Conservation (phyloP, 306 rosid species). For the Pterocarpus santalinus region DNA sequence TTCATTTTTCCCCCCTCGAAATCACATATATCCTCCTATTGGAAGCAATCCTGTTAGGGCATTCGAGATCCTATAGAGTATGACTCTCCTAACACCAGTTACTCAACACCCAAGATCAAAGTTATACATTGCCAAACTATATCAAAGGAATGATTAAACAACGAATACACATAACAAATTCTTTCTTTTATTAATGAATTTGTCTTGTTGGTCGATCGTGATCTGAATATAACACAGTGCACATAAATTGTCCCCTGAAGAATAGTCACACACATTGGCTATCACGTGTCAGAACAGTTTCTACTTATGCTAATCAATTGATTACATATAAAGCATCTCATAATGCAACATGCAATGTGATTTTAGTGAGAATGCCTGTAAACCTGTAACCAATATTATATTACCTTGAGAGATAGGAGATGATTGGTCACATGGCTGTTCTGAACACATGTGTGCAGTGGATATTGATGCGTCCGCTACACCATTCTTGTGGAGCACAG, state of each 20-base stretch:
- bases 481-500: constrained; percentile 25
- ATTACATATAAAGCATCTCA: background rate
- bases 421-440: constrained; percentile 54
- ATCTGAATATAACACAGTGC: constrained; percentile 2
- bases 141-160: background rate
- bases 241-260: constrained; percentile 18
- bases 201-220: background rate
- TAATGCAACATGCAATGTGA: background rate
- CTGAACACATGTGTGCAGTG: constrained; percentile 57
- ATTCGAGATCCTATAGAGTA: too few species aligned
- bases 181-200: constrained; percentile 13
- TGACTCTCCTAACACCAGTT: too few species aligned
- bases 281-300: background rate
- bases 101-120: constrained; percentile 28
- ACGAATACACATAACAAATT: background rate
- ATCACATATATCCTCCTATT: too few species aligned
- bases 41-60: too few species aligned
- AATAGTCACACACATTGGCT: background rate
- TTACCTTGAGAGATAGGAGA: constrained; percentile 60
- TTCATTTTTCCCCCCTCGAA: too few species aligned
- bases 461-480: constrained; percentile 29
- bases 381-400: background rate
- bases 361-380: background rate
- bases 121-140: background rate
- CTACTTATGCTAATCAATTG: background rate